Conservation (phyloP, 148 eudicot species). For the Salicornia ramosissima region DNA sequence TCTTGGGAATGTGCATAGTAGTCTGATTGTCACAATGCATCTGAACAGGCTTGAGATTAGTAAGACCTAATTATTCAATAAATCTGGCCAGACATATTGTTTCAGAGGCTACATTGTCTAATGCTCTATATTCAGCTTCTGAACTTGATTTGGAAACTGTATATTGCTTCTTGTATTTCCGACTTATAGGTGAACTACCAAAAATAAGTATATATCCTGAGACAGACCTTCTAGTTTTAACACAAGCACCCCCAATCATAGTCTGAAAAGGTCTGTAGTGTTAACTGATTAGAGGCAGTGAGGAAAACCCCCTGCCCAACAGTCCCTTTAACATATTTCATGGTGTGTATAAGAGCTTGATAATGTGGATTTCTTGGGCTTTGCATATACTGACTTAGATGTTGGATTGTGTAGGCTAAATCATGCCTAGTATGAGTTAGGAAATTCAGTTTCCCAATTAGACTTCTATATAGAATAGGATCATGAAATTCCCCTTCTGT, state of each 20-base stretch:
- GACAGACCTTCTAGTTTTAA: background rate
- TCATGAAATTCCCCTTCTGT: constrained; percentile 1
- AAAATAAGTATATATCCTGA: background rate
- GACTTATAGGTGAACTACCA: background rate
- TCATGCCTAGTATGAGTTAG: background rate
- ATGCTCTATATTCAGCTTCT: background rate
- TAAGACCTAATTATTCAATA: background rate
- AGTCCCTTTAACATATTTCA: background rate
- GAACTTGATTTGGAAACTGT: background rate
- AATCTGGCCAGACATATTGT: background rate
- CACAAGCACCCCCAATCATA: constrained; percentile 7
- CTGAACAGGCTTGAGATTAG: background rate
- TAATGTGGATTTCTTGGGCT: background rate
- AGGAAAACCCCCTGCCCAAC: background rate
- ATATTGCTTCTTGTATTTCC: background rate
- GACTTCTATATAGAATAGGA: background rate
- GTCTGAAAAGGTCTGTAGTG: background rate
- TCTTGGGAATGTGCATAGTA: background rate
- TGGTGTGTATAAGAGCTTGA: background rate
- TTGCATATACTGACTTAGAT: background rate
- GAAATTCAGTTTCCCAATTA: background rate
- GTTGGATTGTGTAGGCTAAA: background rate
- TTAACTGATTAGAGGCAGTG: background rate
- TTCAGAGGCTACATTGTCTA: background rate
- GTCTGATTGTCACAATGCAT: background rate